phyloP scores from a whole-genome alignment of 164 flowering plant genomes.

The Litsea cubeba region DNA sequence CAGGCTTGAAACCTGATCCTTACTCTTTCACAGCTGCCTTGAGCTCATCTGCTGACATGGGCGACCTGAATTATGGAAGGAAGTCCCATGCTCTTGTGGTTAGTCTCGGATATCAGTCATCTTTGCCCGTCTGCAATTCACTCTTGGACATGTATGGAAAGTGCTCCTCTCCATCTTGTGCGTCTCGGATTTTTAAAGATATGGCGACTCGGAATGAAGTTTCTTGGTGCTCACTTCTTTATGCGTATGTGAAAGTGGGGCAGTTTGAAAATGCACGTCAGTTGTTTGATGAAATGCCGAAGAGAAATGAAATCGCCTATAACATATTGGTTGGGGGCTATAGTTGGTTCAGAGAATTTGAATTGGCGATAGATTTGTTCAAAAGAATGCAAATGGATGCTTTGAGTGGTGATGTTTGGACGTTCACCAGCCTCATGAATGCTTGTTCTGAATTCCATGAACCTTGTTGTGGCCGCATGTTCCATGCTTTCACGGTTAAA shows the following conservation, averaged over 20 bases:
- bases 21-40: slow-evolving; percentile 58
- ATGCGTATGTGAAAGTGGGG: slow-evolving; percentile 40
- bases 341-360: slow-evolving; percentile 36
- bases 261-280: slow-evolving; percentile 29
- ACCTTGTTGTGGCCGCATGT: slow-evolving; percentile 33
- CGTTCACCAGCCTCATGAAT: slow-evolving; percentile 51
- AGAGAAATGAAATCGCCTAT: slow-evolving; percentile 44
- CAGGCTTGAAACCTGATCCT: slow-evolving; percentile 36
- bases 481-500: slow-evolving; percentile 46
- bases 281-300: slow-evolving; percentile 46
- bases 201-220: slow-evolving; percentile 46
- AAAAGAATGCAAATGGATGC: slow-evolving; percentile 33
- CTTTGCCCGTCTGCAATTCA: slow-evolving; percentile 53
- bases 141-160: slow-evolving; percentile 77
- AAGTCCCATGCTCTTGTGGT: slow-evolving; percentile 47
- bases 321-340: slow-evolving; percentile 54
- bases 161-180: slow-evolving; percentile 35
- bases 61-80: slow-evolving; percentile 34
- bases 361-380: slow-evolving; percentile 37
- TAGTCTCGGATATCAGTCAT: slow-evolving; percentile 37
- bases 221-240: slow-evolving; percentile 71
- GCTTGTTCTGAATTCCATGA: slow-evolving; percentile 38
- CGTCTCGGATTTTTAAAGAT: slow-evolving; percentile 41
- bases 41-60: slow-evolving; percentile 35
- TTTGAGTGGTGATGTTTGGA: slow-evolving; percentile 51